Evolutionary conservation across 2,329 filamentous ascomycete genomes (phyloP), one percentile per base, ranked within the genome.

Genomic region (Aspergillus costaricaensis): DNA sequence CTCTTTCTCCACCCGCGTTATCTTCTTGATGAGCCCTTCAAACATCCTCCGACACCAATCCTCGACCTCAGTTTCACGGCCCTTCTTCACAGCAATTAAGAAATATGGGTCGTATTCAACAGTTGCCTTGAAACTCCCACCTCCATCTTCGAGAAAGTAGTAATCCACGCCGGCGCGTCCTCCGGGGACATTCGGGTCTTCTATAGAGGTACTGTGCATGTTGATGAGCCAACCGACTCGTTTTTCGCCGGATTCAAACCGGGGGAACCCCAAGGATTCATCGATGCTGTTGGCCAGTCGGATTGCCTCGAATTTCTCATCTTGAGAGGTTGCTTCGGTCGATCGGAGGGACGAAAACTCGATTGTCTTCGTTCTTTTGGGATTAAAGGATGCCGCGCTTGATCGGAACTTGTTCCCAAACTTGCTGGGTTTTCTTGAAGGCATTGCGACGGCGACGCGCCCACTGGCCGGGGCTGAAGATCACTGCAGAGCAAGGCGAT

Each of bases 51-150:
- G 80, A 65, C 91, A 86, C 92, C 93, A 99, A 80, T 99, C 95
- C 75, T 99, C 96, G 2, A 96, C 95, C 77, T 99, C 96, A 55
- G 87, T 85, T 79, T 99, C 96, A 69, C 88, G 88, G 7, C 92
- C 91, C 72, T 89, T 91, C 76, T 92, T 95, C 55, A 93, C 91
- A 0, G 93, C 94, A 56, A 99, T 87, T 62, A 99, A 79, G 69
- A 99, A 96, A 80, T 99, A 99, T 0, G 95, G 95, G 69, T 98
- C 92, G 75, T 96, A 98, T 79, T 96, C 92, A 65, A 99, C 80
- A 0, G 93, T 97, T 10, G 95, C 93, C 76, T 99, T 99, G 84
- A 99, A 99, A 5, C 90, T 94, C 52, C 88, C 86, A 14, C 91
- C 87, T 59, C 96, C 91, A 60, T 94, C 91, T 70, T 93, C 91